Evolutionary conservation across 768 basidiomycete species (phyloP).

Genomic region (Trametes coccinea): DNA sequence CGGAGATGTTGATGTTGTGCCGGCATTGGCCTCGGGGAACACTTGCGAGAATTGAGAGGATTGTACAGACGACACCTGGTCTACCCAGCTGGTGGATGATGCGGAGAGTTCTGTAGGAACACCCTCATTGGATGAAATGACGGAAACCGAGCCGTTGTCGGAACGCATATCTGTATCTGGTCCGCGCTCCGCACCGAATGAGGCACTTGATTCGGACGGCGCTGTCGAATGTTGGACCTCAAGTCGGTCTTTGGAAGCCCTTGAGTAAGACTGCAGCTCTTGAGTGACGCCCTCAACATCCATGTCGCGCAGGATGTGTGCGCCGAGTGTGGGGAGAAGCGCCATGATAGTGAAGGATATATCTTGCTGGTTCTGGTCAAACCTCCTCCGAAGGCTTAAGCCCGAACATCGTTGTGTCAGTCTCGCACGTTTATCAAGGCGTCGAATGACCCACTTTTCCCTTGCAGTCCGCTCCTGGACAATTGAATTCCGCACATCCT

Average conservation of each 20-base stretch:
- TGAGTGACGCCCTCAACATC: conserved; percentile 72
- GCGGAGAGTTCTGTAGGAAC: conserved; percentile 35
- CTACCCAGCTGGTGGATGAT: conserved; percentile 46
- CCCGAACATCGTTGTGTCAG: neutral
- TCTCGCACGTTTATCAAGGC: neutral
- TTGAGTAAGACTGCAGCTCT: conserved; percentile 50
- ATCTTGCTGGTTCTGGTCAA: conserved; percentile 76
- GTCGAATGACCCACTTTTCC: conserved; percentile 58
- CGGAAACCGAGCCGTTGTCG: conserved; percentile 44
- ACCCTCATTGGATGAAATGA: conserved; percentile 42
- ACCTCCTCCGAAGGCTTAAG: conserved; percentile 66
- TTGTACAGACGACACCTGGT: conserved; percentile 35
- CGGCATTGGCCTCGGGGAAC: neutral
- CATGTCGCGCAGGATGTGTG: conserved; percentile 68
- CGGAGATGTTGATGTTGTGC: conserved; percentile 7
- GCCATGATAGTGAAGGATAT: conserved; percentile 74
- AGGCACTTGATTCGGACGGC: conserved; percentile 30
- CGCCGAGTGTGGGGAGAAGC: conserved; percentile 63
- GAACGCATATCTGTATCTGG: conserved; percentile 41
- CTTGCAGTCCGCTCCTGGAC: conserved; percentile 61
- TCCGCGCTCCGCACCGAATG: conserved; percentile 31
- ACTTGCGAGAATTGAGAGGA: conserved; percentile 23
- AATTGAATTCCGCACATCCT: conserved; percentile 65
- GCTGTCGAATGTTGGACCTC: conserved; percentile 17
- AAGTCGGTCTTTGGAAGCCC: conserved; percentile 26